Conservation (phyloP, 768 basidiomycete species). For the Tricholoma hemisulphureum region DNA sequence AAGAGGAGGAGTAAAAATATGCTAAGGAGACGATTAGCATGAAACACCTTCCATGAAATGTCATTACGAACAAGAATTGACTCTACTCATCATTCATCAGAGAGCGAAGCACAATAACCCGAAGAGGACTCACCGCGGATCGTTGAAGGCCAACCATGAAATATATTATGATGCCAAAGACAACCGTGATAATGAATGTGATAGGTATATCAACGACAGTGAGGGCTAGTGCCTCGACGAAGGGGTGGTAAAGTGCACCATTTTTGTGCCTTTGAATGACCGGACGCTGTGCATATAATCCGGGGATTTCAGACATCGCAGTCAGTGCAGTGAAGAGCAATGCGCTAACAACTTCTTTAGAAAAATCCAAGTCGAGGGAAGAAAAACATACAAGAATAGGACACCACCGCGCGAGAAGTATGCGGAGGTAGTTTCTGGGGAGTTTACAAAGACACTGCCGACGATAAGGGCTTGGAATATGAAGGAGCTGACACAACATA, state of each 20-base stretch:
- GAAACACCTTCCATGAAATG: slow-evolving; percentile 18
- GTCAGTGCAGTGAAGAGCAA: slow-evolving; percentile 7
- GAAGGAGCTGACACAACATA: slow-evolving; percentile 30
- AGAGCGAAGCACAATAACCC: not conserved
- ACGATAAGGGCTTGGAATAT: slow-evolving; percentile 50
- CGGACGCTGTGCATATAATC: slow-evolving; percentile 58
- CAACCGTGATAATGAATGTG: slow-evolving; percentile 44
- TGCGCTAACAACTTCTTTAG: slow-evolving; percentile 5
- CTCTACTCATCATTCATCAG: slow-evolving; percentile 3
- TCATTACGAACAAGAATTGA: slow-evolving; percentile 58
- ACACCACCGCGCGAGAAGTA: slow-evolving; percentile 79
- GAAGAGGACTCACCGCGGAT: slow-evolving; percentile 29
- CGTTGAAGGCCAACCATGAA: slow-evolving; percentile 61
- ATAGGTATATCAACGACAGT: slow-evolving; percentile 64
- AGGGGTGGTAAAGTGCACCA: slow-evolving; percentile 52
- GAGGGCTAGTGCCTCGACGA: slow-evolving; percentile 40
- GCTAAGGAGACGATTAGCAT: slow-evolving; percentile 30
- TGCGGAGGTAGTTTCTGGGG: slow-evolving; percentile 52
- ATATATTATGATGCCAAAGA: slow-evolving; percentile 54
- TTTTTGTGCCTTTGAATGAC: slow-evolving; percentile 56
- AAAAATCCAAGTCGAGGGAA: not conserved
- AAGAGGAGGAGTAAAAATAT: slow-evolving; percentile 58
- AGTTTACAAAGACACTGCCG: slow-evolving; percentile 63
- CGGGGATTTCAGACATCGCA: slow-evolving; percentile 23
- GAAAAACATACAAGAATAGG: slow-evolving; percentile 62